Conservation (phyloP, 176 grass and related monocot species). For the Oryza glumipatula region DNA sequence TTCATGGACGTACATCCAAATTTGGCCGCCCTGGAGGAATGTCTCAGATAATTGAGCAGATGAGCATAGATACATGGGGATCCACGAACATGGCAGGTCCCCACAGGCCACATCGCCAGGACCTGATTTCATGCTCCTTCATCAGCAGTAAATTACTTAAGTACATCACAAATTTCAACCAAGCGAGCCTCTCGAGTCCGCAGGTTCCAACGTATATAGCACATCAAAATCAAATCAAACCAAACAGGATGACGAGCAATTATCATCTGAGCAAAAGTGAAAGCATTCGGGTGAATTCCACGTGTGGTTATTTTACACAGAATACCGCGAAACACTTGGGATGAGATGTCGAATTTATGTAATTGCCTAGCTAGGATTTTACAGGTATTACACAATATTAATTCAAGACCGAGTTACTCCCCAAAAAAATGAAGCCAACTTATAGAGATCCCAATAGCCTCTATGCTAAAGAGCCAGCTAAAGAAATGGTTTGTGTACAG, state of each 20-base stretch:
- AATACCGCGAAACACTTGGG: background rate
- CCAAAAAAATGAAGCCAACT: conserved; percentile 42
- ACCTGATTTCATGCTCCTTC: conserved; percentile 30
- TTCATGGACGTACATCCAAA: conserved; percentile 5
- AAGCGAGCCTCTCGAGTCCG: background rate
- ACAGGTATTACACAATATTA: conserved; percentile 37
- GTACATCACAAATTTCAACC: conserved; percentile 30
- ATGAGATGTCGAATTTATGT: background rate
- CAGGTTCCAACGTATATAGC: conserved; percentile 7
- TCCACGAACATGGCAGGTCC: conserved; percentile 38
- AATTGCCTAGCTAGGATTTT: conserved; percentile 35
- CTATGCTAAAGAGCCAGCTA: conserved; percentile 35
- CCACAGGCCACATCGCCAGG: conserved; percentile 32
- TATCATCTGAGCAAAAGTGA: background rate
- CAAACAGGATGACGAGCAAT: conserved; percentile 17
- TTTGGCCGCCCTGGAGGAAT: conserved; percentile 13
- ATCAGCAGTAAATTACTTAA: background rate
- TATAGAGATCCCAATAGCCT: conserved; percentile 13
- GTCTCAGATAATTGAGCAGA: background rate
- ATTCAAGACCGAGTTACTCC: conserved; percentile 32
- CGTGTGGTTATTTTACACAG: conserved; percentile 37
- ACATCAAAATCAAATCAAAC: conserved; percentile 34
- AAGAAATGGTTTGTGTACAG: conserved; percentile 51
- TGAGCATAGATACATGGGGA: background rate
- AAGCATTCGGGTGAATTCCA: conserved; percentile 13